These are phyloP conservation scores for Paraglomus brasilianum DNA, from an alignment of 192 early-diverging fungal species.

Conservation along the genomic window DNA sequence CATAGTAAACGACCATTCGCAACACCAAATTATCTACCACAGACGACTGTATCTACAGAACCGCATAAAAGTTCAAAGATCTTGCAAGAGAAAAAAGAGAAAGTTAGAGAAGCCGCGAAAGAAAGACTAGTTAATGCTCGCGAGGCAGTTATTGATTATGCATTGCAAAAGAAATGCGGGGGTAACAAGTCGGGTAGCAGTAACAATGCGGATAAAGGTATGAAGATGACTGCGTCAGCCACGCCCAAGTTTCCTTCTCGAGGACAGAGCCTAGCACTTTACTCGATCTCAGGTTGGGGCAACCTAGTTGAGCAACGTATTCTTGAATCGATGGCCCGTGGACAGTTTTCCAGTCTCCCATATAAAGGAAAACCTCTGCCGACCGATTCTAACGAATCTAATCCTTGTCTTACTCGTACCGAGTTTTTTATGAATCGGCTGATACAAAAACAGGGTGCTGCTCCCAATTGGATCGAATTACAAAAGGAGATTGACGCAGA, in stretches of 20 bases:
- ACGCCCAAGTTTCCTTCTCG: background rate
- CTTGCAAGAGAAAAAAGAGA: constrained; percentile 14
- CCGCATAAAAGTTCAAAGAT: background rate
- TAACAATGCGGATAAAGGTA: too few relatives aligned
- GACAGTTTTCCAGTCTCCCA: constrained; percentile 33
- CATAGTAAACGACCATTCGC: background rate
- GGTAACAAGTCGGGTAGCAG: too few relatives aligned
- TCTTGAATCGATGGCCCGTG: constrained; percentile 27
- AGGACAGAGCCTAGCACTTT: background rate
- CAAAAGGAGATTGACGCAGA: constrained; percentile 33
- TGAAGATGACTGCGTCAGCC: too few relatives aligned
- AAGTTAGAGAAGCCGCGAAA: constrained; percentile 20
- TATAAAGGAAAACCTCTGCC: constrained; percentile 34
- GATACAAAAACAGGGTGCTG: constrained; percentile 33
- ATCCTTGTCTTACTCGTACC: constrained; percentile 35
- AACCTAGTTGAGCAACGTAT: constrained; percentile 31
- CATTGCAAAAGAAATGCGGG: constrained; percentile 3
- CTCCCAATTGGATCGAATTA: constrained; percentile 35
- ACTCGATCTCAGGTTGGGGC: constrained; percentile 21
- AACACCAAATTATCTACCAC: background rate
- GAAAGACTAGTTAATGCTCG: constrained; percentile 25
- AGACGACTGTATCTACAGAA: background rate
- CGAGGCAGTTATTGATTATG: constrained; percentile 33
- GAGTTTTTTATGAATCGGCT: constrained; percentile 39
- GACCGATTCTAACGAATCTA: constrained; percentile 20